Base-by-base conservation (phyloP, 192 early-diverging fungal genomes). In the Coemansia sp. region DNA sequence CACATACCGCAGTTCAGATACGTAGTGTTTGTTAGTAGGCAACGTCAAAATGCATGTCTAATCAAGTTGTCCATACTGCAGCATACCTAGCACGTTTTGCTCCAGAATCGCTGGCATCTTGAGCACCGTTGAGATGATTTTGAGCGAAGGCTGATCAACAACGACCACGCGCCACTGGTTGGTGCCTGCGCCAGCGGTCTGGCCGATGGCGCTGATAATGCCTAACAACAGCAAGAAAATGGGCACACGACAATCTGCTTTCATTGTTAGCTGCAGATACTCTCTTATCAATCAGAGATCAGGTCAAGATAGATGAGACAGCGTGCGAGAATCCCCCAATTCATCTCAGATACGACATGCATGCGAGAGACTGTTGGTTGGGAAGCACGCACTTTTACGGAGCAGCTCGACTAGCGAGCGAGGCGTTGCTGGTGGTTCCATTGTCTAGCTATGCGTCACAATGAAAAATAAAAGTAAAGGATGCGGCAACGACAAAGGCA, bases 151-250 rank as follows among this genome's bases (percentile, higher is more conserved):
- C 16, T 62, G 72, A 54, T 85, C 84, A 59, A 80, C 84, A 31
- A 85, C 76, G 5, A 85, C 84, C 18, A 85, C 84, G 22, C 76
- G 72, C 84, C 84, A 85, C 60, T 71, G 77, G 72, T 64, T 76
- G 22, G 72, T 64, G n/a, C 61, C 61, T 42, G 38, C 75, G 4
- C 66, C 68, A 11, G 65, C 72, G 33, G 72, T 61, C 61, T 63
- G 61, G 42, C 77, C 57, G 75, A 84, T 84, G 29, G 82, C 77
- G 40, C 20, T 46, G 69, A 84, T 71, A 24, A 84, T 79, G n/a
- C 54, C 82, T 84, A 84, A 16, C 44, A 38, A 22, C 27, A 41
- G 31, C 10, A 36, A 31, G 46, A 68, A 31, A 31, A 38, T 33
- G 40, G 11, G 24, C 36, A 44, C 33, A 20, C 29, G 41, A 49